Evolutionary conservation across 352 stramenopile species (phyloP), one percentile per base, ranked within the genome.

Genomic region (Phytophthora sp.): DNA sequence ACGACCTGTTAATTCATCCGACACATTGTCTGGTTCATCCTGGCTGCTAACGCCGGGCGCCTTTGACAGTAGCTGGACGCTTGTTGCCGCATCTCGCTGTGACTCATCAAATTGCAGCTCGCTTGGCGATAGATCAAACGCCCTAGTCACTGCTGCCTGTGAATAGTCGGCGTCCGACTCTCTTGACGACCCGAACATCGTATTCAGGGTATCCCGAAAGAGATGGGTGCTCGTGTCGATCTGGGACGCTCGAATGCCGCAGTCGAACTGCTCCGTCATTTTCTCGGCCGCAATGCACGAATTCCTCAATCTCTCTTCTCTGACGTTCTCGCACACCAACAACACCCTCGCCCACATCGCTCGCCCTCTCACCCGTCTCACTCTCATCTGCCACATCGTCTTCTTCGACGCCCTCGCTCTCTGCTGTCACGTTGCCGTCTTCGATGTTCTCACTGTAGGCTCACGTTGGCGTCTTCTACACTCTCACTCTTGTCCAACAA

Each of bases 151-250:
- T 9, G 63, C 56, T 1, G 41, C 24, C 23, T 71, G 56, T 0
- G 56, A 71, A 24, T 63, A 56, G 1, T 71, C 55, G 31, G 38
- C 27, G 13, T 71, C 56, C 21, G 55, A 58, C 5, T 39, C 38
- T 24, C 36, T 57, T 1, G 42, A 52, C 8, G 12, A 20, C 8
- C 35, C 62, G 13, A 64, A 60, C 31, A 70, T 9, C 6, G 12
- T 18, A 20, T 64, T 49, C 8, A 65, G 4, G 1, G 54, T 70
- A n/a, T 30, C 7, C 21, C 63, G 60, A 11, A 42, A 68, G 18
- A 68, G 60, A 4, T 31, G 2, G 7, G 47, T 20, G 26, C 23
- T 63, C 2, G 60, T 68, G 33, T 68, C 51, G 12, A 68, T 68
- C 26, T 68, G 51, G 6, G 51, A 68, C 8, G 35, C 47, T 27